phyloP scores from a whole-genome alignment of 306 rosid species.

The Cucurbita moschata region DNA sequence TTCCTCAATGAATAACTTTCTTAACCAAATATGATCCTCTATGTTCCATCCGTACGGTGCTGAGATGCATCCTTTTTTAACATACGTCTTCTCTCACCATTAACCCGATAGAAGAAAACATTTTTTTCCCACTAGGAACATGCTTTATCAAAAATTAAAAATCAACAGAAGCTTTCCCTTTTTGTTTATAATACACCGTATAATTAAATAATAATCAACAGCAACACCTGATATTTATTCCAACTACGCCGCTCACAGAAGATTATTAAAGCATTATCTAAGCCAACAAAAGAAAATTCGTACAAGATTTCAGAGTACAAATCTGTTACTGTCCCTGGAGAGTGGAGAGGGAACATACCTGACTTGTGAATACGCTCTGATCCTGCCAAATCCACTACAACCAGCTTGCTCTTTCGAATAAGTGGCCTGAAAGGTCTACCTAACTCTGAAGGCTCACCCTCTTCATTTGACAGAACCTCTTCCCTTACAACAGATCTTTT shows the following conservation, averaged over 20 bases:
- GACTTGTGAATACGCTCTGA: conserved; percentile 95
- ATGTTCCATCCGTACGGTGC: not conserved
- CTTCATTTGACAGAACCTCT: conserved; percentile 40
- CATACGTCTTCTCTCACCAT: not conserved
- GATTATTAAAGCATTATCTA: not conserved
- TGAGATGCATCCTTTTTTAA: not conserved
- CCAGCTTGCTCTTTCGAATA: conserved; percentile 82
- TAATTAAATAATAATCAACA: not conserved
- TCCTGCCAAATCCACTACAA: conserved; percentile 95
- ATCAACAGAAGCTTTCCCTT: not conserved
- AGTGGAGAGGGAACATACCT: conserved; percentile 29
- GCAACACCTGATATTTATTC: not conserved
- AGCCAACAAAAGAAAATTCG: not conserved
- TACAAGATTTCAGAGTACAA: not conserved
- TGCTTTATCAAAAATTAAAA: not conserved
- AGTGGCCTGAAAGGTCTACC: conserved; percentile 65
- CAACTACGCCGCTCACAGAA: not conserved
- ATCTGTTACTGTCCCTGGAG: not conserved
- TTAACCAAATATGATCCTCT: not conserved
- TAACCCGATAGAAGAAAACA: not conserved
- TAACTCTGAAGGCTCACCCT: conserved; percentile 56
- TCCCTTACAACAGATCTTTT: conserved; percentile 62
- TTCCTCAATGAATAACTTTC: not conserved
- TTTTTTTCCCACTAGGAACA: not conserved
- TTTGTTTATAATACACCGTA: not conserved